Conservation (phyloP, 139 green algal species). For the Chlamydomonas sphaeroides region DNA sequence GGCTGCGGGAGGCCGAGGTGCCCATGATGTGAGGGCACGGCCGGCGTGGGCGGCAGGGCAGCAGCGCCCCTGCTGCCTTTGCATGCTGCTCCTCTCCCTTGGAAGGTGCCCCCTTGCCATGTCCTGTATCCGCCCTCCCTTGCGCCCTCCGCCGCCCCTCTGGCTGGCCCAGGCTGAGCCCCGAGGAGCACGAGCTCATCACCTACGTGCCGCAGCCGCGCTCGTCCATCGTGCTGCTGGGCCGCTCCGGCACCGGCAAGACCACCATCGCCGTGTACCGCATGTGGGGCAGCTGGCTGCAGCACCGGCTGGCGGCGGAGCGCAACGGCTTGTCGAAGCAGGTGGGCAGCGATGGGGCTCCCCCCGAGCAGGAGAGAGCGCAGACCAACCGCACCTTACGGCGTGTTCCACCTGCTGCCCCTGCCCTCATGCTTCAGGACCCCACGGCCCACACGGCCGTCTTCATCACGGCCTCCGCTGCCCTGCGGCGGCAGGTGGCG, state of each 20-base stretch:
- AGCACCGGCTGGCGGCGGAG: too few species aligned
- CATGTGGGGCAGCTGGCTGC: constrained; percentile 71
- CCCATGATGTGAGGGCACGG: background rate
- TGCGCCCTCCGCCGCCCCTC: constrained; percentile 37
- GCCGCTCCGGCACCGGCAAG: constrained; percentile 81
- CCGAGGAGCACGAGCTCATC: constrained; percentile 71
- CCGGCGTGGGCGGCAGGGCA: too few species aligned
- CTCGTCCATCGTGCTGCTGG: constrained; percentile 75
- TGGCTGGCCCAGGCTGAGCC: constrained; percentile 54
- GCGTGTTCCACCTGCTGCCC: too few species aligned
- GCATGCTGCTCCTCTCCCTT: too few species aligned
- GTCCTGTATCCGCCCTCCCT: background rate
- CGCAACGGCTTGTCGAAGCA: too few species aligned
- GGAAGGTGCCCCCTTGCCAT: too few species aligned
- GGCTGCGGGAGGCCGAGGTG: constrained; percentile 48
- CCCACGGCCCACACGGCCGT: constrained; percentile 55
- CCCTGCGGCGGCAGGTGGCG: constrained; percentile 73
- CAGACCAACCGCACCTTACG: constrained; percentile 25
- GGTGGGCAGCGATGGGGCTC: too few species aligned
- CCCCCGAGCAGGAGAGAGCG: too few species aligned
- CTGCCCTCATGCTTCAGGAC: too few species aligned
- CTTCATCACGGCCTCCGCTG: constrained; percentile 81
- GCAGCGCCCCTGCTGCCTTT: too few species aligned
- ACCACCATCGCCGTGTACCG: constrained; percentile 76
- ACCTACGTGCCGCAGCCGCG: constrained; percentile 55